Percentiles rank a stretch among this genome's conserved stretches.
These are phyloP conservation scores for Mycena floridula DNA, from an alignment of 768 basidiomycete species.

Conservation along the genomic window DNA sequence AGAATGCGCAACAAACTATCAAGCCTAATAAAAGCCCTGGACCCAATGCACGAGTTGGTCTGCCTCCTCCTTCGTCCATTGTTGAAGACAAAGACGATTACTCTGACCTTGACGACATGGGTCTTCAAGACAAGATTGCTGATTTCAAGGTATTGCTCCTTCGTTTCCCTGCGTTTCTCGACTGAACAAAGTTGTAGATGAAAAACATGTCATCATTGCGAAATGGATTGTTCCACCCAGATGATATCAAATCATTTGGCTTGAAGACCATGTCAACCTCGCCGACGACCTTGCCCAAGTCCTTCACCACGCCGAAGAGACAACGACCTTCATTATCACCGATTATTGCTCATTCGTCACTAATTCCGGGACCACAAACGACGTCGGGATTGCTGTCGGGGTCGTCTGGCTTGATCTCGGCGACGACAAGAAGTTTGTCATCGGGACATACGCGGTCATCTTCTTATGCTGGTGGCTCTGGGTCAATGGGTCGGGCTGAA, in stretches of 20 bases:
- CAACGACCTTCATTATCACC: conserved; percentile 52
- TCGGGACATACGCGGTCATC: conserved; percentile 54
- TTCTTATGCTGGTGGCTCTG: conserved; percentile 38
- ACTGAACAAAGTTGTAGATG: conserved; percentile 10
- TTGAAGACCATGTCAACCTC: conserved; percentile 28
- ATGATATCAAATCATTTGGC: conserved; percentile 54
- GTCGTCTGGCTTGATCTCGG: neutral
- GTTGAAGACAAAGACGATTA: conserved; percentile 72
- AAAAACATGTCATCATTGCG: conserved; percentile 42
- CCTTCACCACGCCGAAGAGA: conserved; percentile 30
- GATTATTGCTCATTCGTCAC: neutral
- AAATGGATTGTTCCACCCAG: conserved; percentile 55
- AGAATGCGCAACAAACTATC: conserved; percentile 32
- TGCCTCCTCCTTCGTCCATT: no score
- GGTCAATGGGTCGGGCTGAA: conserved; percentile 66
- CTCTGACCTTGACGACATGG: conserved; percentile 51
- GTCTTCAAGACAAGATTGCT: conserved; percentile 48
- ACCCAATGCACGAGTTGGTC: conserved; percentile 23
- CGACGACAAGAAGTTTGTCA: neutral
- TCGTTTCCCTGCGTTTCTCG: neutral
- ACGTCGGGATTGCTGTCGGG: no score
- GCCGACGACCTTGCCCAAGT: conserved; percentile 42
- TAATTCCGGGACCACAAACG: no score
- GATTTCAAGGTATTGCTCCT: conserved; percentile 42
- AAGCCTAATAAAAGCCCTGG: conserved; percentile 45